phyloP scores from a whole-genome alignment of 345 rosid genomes.

The Gossypium turneri region DNA sequence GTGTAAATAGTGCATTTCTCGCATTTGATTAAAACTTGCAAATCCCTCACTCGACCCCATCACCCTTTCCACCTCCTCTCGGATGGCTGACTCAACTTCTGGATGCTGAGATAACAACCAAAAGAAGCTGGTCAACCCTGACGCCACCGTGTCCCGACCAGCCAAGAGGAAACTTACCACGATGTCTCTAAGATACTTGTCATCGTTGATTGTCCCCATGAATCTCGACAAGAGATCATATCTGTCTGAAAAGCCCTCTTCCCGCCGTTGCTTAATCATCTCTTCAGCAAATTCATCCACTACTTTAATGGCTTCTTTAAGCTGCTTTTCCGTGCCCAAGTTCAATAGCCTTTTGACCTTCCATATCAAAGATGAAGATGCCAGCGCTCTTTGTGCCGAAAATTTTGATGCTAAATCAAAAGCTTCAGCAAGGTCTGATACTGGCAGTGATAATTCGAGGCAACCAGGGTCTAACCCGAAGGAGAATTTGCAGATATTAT shows the following conservation, averaged over 20 bases:
- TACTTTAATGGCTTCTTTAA: slow-evolving; percentile 43
- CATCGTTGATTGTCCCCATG: slow-evolving; percentile 49
- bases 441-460: slow-evolving; percentile 42
- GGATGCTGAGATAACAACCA: slow-evolving; percentile 52
- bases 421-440: slow-evolving; percentile 47
- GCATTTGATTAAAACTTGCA: slow-evolving; percentile 33
- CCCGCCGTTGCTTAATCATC: slow-evolving; percentile 41
- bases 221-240: slow-evolving; percentile 63
- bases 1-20: slow-evolving; percentile 54
- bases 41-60: slow-evolving; percentile 27
- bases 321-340: slow-evolving; percentile 55
- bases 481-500: slow-evolving; percentile 53
- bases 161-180: slow-evolving; percentile 69
- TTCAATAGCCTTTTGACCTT: slow-evolving; percentile 45
- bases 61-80: slow-evolving; percentile 41
- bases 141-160: slow-evolving; percentile 71
- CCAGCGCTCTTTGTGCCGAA: slow-evolving; percentile 47
- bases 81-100: slow-evolving; percentile 41
- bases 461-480: slow-evolving; percentile 67
- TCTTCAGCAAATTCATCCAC: slow-evolving; percentile 44
- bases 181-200: slow-evolving; percentile 57
- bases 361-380: slow-evolving; percentile 47
- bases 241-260: slow-evolving; percentile 24
- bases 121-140: slow-evolving; percentile 61
- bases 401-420: slow-evolving; percentile 54